Evolutionary conservation across 257 asterid species (phyloP), one percentile per base, ranked within the genome.

Genomic region (Jacaranda copaia): DNA sequence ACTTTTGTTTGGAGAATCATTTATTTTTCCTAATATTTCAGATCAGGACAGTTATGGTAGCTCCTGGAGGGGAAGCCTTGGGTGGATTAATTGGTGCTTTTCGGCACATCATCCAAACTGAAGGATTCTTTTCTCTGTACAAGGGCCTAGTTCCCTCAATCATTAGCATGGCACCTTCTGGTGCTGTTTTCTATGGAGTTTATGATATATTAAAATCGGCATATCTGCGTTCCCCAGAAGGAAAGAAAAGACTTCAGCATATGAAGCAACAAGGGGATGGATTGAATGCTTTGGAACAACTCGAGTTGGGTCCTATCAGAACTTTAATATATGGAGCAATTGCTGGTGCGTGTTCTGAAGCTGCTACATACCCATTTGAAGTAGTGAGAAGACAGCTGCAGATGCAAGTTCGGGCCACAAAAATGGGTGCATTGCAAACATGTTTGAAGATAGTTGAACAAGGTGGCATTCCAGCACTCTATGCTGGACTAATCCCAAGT

Each of bases 121-220:
- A 95, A 87, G 98, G 99, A n/a, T 88, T 91, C 86, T 81, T 93
- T 78, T 93, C 99, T 72, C 96, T 95, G 70, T 95, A 95, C 87
- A 93, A 93, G 86, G 98, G 99, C 70, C 77, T 95, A 59, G 91
- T 87, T 68, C 97, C 98, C 55, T 95, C 97, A 4, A 88, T 95
- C 81, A 86, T 95, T 57, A 93, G 99, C 90, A 95, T 95, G 99
- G 99, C 98, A 36, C 99, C 99, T 74, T 89, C 97, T 46, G 99
- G 99, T 76, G 99, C 99, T 51, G 97, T 95, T 67, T 95, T 90
- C 87, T 95, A 95, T 55, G 98, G 97, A 74, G 96, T 93, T 46
- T 95, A 93, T 77, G 99, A 95, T 74, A 93, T 95, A 65, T 82
- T 95, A 73, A 95, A 95, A 88, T 87, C 96, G 7, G 79, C 97